A percentile compares a stretch with the other conserved stretches of the same genome.
Evolutionary conservation across 139 green algal species (phyloP).

Genomic region (Micromonas commoda): DNA sequence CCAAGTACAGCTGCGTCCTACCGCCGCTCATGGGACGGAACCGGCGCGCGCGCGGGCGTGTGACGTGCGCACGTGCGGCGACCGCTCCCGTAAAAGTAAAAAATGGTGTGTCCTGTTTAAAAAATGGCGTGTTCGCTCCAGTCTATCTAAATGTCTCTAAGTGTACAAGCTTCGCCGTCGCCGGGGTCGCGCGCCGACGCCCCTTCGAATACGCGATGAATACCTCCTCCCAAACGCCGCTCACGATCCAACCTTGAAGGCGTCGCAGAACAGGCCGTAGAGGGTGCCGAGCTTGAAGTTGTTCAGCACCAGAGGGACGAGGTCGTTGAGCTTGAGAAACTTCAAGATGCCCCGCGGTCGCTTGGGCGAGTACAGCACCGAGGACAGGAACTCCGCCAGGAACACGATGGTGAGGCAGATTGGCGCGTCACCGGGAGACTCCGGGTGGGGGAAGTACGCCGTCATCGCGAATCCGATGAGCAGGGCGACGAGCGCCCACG

Average conservation of each 20-base stretch:
- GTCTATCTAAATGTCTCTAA: no score
- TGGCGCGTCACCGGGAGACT: constrained; percentile 13
- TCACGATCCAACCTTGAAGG: constrained; percentile 16
- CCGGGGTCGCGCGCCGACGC: no score
- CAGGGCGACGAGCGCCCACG: not conserved
- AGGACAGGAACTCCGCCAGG: constrained; percentile 3
- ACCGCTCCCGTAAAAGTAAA: no score
- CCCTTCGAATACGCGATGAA: not conserved
- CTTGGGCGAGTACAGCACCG: not conserved
- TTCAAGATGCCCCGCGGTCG: not conserved
- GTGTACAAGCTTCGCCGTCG: no score
- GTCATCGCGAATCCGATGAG: constrained; percentile 9
- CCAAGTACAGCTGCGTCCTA: no score
- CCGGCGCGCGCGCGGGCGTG: no score
- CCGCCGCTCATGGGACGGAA: no score
- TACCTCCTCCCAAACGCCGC: not conserved
- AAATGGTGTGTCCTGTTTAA: no score
- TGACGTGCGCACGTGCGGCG: no score
- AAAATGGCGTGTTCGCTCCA: no score
- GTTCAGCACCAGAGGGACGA: not conserved
- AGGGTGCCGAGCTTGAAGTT: constrained; percentile 16
- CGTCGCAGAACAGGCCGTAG: constrained; percentile 16
- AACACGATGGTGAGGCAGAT: constrained; percentile 16
- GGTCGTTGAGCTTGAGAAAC: not conserved
- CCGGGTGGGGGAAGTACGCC: constrained; percentile 13